Percentiles rank a stretch among this genome's conserved stretches.
phyloP scores from a whole-genome alignment of 2,329 filamentous ascomycete species.

The Teratosphaeria nubilosa region DNA sequence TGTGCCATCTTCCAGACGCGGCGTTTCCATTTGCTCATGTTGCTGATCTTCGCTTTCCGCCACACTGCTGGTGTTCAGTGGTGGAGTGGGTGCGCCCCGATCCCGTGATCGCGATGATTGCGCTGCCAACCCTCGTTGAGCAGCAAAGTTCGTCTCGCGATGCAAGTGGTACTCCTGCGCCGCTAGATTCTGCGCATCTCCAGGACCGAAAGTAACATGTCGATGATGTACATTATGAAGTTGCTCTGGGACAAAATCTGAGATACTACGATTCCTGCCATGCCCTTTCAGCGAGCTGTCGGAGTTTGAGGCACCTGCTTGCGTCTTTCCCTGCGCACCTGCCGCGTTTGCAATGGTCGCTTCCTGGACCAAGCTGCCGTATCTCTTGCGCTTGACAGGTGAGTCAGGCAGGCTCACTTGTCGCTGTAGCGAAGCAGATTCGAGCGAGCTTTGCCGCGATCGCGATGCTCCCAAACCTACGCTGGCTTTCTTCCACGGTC shows the following conservation, averaged over 20 bases:
- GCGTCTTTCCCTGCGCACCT: constrained; percentile 14
- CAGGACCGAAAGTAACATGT: constrained; percentile 59
- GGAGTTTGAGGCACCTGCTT: constrained; percentile 2
- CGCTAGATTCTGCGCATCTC: constrained; percentile 40
- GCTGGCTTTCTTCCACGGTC: constrained; percentile 32
- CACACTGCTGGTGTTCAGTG: constrained; percentile 57
- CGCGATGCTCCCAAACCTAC: constrained; percentile 17
- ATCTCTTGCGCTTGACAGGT: constrained; percentile 38
- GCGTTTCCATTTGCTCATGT: constrained; percentile 20
- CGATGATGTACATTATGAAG: constrained; percentile 56
- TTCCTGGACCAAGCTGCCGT: constrained; percentile 36
- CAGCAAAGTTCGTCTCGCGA: constrained; percentile 71
- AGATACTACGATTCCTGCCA: constrained; percentile 69
- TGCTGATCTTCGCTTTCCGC: constrained; percentile 46
- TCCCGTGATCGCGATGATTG: constrained; percentile 15
- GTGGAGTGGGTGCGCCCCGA: constrained; percentile 56
- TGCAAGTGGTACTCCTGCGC: constrained; percentile 47
- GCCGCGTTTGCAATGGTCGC: constrained; percentile 18
- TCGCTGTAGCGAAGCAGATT: constrained; percentile 23
- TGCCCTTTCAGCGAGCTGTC: constrained; percentile 25
- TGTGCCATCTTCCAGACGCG: constrained; percentile 28
- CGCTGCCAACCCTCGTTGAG: constrained; percentile 62
- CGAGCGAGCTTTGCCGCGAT: constrained; percentile 20
- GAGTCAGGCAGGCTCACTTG: constrained; percentile 10
- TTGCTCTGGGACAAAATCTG: constrained; percentile 73